A percentile compares a stretch with the other conserved stretches of the same genome.
Evolutionary conservation across 2,329 filamentous ascomycete genomes (phyloP).

Genomic region (Aspergillus cejpii): DNA sequence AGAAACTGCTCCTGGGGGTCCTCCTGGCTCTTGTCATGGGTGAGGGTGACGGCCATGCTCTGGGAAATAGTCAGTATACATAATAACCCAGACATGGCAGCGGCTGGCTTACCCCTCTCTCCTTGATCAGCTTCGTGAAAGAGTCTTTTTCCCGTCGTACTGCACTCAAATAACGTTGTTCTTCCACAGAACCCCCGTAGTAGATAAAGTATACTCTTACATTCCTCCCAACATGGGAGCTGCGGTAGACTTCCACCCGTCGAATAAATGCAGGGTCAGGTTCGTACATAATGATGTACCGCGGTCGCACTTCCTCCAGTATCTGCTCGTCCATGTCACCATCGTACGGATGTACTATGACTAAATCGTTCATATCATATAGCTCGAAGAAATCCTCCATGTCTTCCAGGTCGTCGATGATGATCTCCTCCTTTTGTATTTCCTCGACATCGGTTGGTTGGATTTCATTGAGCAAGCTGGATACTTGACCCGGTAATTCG

Average conservation of each 20-base stretch:
- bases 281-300: slow-evolving; percentile 98
- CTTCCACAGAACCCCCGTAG: slow-evolving; percentile 89
- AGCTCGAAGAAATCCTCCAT: slow-evolving; percentile 91
- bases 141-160: slow-evolving; percentile 94
- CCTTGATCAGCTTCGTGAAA: slow-evolving; percentile 89
- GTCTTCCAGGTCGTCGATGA: slow-evolving; percentile 72
- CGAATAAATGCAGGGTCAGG: slow-evolving; percentile 91
- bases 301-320: slow-evolving; percentile 86
- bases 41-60: slow-evolving; percentile 84
- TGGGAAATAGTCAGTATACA: slow-evolving; percentile 19
- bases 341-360: slow-evolving; percentile 88
- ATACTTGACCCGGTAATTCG: slow-evolving; percentile 75
- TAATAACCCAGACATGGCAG: not conserved
- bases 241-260: slow-evolving; percentile 89
- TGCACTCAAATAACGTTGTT: slow-evolving; percentile 82
- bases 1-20: slow-evolving; percentile 89
- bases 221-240: slow-evolving; percentile 81
- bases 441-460: slow-evolving; percentile 72
- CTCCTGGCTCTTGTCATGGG: slow-evolving; percentile 62
- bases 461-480: slow-evolving; percentile 73
- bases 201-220: slow-evolving; percentile 96
- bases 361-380: slow-evolving; percentile 81
- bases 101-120: slow-evolving; percentile 59
- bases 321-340: slow-evolving; percentile 94
- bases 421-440: slow-evolving; percentile 60